Base-by-base conservation (phyloP, 2,329 filamentous ascomycete species). In the Hymenoscyphus albidus region DNA sequence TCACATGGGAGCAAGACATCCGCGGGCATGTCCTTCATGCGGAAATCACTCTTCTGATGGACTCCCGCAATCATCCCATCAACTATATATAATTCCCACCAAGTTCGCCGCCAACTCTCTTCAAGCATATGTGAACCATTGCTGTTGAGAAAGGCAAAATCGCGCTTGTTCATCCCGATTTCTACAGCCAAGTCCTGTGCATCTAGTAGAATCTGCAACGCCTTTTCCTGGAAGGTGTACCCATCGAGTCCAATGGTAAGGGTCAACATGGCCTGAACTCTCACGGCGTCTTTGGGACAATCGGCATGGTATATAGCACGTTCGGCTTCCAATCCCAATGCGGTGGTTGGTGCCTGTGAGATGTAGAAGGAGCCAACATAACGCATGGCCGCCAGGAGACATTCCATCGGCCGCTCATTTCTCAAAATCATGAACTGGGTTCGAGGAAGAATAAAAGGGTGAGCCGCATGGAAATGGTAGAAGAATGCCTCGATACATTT, bases 21-120 rank as follows among this genome's bases (percentile, higher is more conserved):
- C 9, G 85, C 83, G 1, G 80, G 77, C 9, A 92, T 81, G 64
- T 87, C 85, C 68, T 86, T 90, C 13, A 91, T 80, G 14, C 83
- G 76, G 74, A 91, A 91, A 61, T 85, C 88, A 48, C 89, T 88
- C 65, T 85, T 84, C 9, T 87, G 83, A 70, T 90, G 90, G 70
- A 96, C 87, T 2, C 91, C 91, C 5, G 92, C 90, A 68, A 95
- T 83, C 83, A 96, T 89, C 62, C 88, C 91, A 74, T 96, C 92
- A 16, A 91, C 84, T 12, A 72, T 61, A 62, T 70, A 72, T 62
- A 89, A 76, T 69, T 87, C 92, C 93, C 93, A 97, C 93, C 93
- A 97, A 1, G 93, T 97, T 64, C 93, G 83, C 31, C 92, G 85
- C 84, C 91, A 89, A 74, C 88, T 91, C 76, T 97, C 93, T 73